Conservation (phyloP, 106 monocot species). For the Dendrobium chrysotoxum region DNA sequence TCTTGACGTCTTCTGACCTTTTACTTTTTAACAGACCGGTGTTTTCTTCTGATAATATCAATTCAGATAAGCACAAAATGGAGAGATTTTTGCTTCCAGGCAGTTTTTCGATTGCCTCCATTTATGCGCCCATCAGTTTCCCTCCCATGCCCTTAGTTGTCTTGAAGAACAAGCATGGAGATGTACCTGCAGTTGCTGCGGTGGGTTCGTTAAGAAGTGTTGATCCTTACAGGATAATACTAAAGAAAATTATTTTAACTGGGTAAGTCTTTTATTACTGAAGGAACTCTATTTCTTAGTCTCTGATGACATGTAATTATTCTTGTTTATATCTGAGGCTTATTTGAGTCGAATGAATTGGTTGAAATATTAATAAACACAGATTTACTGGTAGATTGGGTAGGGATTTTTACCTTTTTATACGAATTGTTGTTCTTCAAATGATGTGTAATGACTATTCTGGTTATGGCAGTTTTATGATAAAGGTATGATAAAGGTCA, state of each 20-base stretch:
- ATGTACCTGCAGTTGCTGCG: constrained; percentile 53
- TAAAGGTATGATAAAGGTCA: too few relatives aligned
- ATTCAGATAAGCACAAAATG: constrained; percentile 93
- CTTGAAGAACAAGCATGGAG: constrained; percentile 40
- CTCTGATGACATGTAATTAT: not conserved
- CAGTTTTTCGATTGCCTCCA: constrained; percentile 79
- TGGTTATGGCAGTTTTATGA: not conserved
- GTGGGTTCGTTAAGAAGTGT: constrained; percentile 74
- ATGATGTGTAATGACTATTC: not conserved
- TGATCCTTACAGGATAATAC: constrained; percentile 81
- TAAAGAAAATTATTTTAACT: constrained; percentile 87
- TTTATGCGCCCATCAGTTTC: constrained; percentile 77
- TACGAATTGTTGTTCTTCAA: not conserved
- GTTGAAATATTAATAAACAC: not conserved
- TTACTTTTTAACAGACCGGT: constrained; percentile 48
- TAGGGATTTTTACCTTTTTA: not conserved
- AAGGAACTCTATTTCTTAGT: not conserved
- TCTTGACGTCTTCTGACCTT: not conserved
- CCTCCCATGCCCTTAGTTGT: constrained; percentile 70
- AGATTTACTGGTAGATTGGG: not conserved
- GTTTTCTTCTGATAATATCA: constrained; percentile 85
- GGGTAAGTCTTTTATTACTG: constrained; percentile 46
- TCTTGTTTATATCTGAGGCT: not conserved
- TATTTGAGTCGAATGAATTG: not conserved
- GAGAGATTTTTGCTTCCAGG: constrained; percentile 89